Evolutionary conservation across 306 rosid species (phyloP).

Genomic region (Fragaria iinumae): DNA sequence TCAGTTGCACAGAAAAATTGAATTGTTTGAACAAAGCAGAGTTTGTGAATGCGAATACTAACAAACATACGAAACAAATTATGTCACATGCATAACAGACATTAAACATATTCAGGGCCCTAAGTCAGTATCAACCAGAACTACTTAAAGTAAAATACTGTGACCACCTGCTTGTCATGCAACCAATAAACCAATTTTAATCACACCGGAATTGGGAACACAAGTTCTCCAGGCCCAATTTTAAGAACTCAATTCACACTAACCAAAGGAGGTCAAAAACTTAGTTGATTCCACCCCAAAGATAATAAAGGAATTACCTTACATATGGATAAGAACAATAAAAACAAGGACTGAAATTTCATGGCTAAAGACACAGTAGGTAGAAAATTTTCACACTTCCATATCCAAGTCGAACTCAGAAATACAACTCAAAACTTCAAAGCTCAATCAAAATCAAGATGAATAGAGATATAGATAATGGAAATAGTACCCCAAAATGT

Average conservation of each 20-base stretch:
- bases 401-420: slow-evolving; percentile 8
- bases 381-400: not conserved
- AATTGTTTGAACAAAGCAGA: no score
- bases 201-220: not conserved
- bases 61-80: not conserved
- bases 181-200: not conserved
- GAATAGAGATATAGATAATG: not conserved
- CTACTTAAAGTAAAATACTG: not conserved
- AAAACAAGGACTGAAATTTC: not conserved
- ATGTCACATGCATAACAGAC: not conserved
- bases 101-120: not conserved
- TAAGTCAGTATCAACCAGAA: not conserved
- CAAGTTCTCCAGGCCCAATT: not conserved
- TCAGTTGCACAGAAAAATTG: no score
- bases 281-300: not conserved
- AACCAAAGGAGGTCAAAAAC: not conserved
- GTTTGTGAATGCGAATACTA: not conserved
- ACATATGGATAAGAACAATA: not conserved
- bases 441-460: not conserved
- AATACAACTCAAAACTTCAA: not conserved
- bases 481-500: slow-evolving; percentile 67
- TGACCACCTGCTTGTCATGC: not conserved
- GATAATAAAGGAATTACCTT: slow-evolving; percentile 4
- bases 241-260: not conserved
- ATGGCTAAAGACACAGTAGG: not conserved